These are phyloP conservation scores for Penicillium verrucosum DNA, from an alignment of 2,329 filamentous ascomycete species.

Conservation along the genomic window DNA sequence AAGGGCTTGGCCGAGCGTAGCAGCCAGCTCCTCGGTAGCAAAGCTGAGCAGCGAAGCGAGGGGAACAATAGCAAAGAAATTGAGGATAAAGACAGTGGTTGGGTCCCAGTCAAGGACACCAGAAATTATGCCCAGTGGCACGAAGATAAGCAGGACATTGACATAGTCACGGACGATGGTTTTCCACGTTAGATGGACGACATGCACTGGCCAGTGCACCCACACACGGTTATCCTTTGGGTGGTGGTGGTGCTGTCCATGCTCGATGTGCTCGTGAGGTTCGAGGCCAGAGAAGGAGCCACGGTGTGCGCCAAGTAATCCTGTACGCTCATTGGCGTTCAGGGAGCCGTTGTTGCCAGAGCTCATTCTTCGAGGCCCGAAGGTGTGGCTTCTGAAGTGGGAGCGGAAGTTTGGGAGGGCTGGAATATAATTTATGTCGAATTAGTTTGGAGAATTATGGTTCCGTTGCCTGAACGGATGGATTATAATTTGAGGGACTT, in stretches of 20 bases:
- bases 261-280: slow-evolving; percentile 14
- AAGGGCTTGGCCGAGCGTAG: slow-evolving; percentile 59
- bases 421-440: slow-evolving; percentile 1
- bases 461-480: slow-evolving; percentile 1
- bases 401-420: slow-evolving; percentile 29
- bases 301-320: slow-evolving; percentile 28
- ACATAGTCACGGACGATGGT: slow-evolving; percentile 52
- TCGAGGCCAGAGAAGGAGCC: slow-evolving; percentile 20
- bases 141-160: slow-evolving; percentile 61
- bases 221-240: slow-evolving; percentile 38
- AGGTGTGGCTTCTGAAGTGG: slow-evolving; percentile 30
- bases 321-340: slow-evolving; percentile 35
- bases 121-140: slow-evolving; percentile 61
- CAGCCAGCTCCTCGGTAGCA: slow-evolving; percentile 61
- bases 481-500: not conserved
- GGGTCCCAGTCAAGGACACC: slow-evolving; percentile 59
- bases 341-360: slow-evolving; percentile 30
- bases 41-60: slow-evolving; percentile 61
- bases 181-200: slow-evolving; percentile 42
- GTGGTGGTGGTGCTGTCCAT: slow-evolving; percentile 25
- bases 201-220: slow-evolving; percentile 40
- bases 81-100: slow-evolving; percentile 58
- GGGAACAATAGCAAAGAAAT: slow-evolving; percentile 64
- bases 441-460: not conserved
- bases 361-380: slow-evolving; percentile 32